Evolutionary conservation across 2,329 filamentous ascomycete species (phyloP), one percentile per base, ranked within the genome.

Genomic region (Fusarium sp.): DNA sequence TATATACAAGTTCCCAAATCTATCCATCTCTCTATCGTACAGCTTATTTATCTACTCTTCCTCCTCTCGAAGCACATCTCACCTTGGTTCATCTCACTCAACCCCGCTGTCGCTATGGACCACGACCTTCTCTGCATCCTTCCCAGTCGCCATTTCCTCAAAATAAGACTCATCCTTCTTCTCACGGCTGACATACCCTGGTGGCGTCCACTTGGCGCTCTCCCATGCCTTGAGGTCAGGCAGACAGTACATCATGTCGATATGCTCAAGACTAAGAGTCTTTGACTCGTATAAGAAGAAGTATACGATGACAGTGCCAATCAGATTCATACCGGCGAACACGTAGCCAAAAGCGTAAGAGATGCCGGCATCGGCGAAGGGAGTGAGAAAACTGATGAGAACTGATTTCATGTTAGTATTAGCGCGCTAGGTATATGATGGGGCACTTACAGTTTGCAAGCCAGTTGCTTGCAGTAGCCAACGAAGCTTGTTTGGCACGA

Each of bases 161-260:
- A 60, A 79, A 75, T 45, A 78, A 53, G 30, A 65, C 26, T 79
- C 78, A 51, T 83, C 81, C 50, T 81, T 77, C 61, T 81, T 67
- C 78, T 78, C 81, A 51, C 81, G 81, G 51, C 79, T 85, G 68
- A 81, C 70, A 69, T 85, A 85, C 9, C 84, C 84, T 1, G 81
- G 82, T 7, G 84, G 84, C 28, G 81, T 79, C 87, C 86, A 92
- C 71, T 85, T 83, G 66, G 82, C 80, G 75, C 88, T 90, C 78
- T 86, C 86, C 87, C 89, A 90, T 9, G 91, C 86, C 79, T 87
- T 88, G 28, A 92, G 85, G 41, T 84, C 70, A 6, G 73, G 81
- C n/a, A 90, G 82, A 57, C 91, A 86, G 79, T 93, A 93, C 90
- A 92, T 91, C 58, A 88, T 86, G 79, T 93, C 91, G 59, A 93